Conservation (phyloP, 2,329 filamentous ascomycete species). For the Geosmithia morbida region DNA sequence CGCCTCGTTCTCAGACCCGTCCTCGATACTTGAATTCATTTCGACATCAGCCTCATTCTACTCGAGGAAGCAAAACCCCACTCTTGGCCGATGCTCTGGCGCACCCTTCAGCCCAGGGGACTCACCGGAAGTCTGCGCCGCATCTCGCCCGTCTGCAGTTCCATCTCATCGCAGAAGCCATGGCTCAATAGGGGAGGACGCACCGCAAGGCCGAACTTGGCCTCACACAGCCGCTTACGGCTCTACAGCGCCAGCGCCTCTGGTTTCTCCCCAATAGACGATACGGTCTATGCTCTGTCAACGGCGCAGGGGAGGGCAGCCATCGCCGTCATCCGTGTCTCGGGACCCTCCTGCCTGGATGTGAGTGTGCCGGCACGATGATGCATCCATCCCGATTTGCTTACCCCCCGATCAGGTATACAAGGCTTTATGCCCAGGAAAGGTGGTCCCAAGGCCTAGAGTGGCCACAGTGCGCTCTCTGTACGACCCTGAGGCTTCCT, state of each 20-base stretch:
- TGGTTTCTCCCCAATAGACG: conserved; percentile 12
- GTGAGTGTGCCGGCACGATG: conserved; percentile 23
- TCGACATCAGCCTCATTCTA: neutral
- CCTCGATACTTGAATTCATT: neutral
- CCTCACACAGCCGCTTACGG: neutral
- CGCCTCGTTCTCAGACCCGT: neutral
- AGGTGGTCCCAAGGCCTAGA: conserved; percentile 28
- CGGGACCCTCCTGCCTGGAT: conserved; percentile 59
- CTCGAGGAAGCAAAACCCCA: neutral
- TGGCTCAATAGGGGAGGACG: neutral
- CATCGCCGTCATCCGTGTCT: conserved; percentile 81
- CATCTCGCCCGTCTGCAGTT: conserved; percentile 1
- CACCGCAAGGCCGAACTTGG: neutral
- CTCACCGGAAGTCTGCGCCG: conserved; percentile 2
- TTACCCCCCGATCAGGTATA: conserved; percentile 28
- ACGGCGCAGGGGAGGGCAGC: conserved; percentile 75
- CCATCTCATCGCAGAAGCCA: neutral
- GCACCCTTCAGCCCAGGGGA: conserved; percentile 2
- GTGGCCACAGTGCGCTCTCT: conserved; percentile 63
- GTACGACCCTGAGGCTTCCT: conserved; percentile 30
- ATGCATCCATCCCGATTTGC: neutral
- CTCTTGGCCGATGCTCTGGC: conserved; percentile 3
- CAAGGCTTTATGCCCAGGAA: conserved; percentile 31
- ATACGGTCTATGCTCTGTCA: conserved; percentile 86
- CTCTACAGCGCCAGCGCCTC: conserved; percentile 2